These are phyloP conservation scores for Ulota crispa DNA, from an alignment of 225 moss, liverwort and hornwort genomes.

Conservation along the genomic window DNA sequence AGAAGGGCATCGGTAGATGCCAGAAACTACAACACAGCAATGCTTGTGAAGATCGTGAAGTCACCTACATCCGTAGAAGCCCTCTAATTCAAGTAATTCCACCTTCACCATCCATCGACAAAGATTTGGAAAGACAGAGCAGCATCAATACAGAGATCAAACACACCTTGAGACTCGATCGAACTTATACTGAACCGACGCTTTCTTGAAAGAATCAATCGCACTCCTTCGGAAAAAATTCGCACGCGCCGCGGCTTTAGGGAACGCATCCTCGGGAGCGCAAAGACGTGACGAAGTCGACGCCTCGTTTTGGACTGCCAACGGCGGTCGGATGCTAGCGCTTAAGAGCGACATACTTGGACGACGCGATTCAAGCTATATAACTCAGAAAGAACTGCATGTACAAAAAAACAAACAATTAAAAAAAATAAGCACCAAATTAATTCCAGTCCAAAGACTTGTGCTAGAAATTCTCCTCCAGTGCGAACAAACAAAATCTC, in stretches of 20 bases:
- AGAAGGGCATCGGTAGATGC: background rate
- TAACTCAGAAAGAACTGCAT: constrained; percentile 13
- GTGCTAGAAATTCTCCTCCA: background rate
- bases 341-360: constrained; percentile 48
- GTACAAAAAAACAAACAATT: background rate
- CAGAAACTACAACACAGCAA: background rate
- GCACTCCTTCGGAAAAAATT: constrained; percentile 24
- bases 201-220: constrained; percentile 25
- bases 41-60: background rate
- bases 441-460: background rate
- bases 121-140: background rate
- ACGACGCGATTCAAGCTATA: background rate
- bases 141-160: background rate
- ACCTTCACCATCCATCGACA: background rate
- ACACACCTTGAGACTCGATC: constrained; percentile 40
- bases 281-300: background rate
- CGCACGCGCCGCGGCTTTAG: constrained; percentile 20
- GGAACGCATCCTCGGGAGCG: constrained; percentile 11
- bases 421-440: background rate
- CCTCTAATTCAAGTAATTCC: background rate
- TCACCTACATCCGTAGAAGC: background rate
- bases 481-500: background rate
- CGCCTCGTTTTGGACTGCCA: constrained; percentile 30
- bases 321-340: constrained; percentile 25
- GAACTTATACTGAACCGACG: constrained; percentile 18